Percentiles rank a stretch among this genome's conserved stretches.
Evolutionary conservation across 345 rosid species (phyloP).

Genomic region (Xanthoceras sorbifolium): DNA sequence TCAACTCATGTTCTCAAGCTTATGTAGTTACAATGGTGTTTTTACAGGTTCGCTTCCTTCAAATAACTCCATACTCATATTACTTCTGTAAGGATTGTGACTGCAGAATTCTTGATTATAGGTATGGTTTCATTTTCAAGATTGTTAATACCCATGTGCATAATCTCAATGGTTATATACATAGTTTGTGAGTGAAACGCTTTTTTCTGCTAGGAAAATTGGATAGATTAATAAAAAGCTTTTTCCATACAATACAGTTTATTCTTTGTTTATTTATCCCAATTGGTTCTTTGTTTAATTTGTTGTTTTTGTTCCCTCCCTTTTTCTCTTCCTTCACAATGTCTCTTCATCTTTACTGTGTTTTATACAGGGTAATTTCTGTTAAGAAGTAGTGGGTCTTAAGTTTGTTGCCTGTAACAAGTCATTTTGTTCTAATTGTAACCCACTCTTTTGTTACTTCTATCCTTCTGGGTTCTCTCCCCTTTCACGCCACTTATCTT

Average conservation of each 20-base stretch:
- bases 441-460: not conserved
- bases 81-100: constrained; percentile 95
- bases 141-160: not conserved
- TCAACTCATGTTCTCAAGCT: constrained; percentile 24
- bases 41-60: constrained; percentile 86
- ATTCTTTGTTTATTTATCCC: not conserved
- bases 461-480: not conserved
- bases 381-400: not conserved
- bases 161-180: constrained; percentile 3
- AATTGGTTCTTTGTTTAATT: not conserved
- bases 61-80: constrained; percentile 82
- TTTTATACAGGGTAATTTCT: not conserved
- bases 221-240: not conserved
- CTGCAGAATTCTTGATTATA: constrained; percentile 83
- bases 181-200: not conserved
- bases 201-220: not conserved
- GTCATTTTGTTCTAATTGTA: not conserved
- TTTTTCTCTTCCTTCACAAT: not conserved
- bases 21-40: constrained; percentile 21
- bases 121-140: constrained; percentile 45
- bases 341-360: not conserved
- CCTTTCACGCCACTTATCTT: not conserved
- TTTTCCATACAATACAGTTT: not conserved
- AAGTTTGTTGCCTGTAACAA: not conserved
- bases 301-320: not conserved